Conservation (phyloP, 257 asterid genomes). For the Salvia splendens region DNA sequence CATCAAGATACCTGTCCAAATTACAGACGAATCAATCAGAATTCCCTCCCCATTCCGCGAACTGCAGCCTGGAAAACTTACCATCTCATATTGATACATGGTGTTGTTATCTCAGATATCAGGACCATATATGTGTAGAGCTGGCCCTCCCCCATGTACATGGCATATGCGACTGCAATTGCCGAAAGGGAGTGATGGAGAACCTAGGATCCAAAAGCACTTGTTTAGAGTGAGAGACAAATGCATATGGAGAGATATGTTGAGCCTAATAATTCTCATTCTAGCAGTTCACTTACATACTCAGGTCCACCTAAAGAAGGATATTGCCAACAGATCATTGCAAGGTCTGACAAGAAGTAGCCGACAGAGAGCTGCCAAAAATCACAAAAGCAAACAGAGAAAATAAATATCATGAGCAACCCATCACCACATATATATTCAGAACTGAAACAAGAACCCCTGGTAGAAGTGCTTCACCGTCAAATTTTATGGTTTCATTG, state of each 20-base stretch:
- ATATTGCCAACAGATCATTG: conserved; percentile 90
- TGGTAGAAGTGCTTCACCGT: conserved; percentile 13
- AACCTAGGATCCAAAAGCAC: conserved; percentile 63
- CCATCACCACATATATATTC: conserved; percentile 15
- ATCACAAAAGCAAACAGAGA: conserved; percentile 26
- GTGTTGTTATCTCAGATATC: conserved; percentile 92
- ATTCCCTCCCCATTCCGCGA: not conserved
- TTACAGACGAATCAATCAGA: conserved; percentile 31
- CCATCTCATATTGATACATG: conserved; percentile 95
- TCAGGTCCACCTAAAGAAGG: conserved; percentile 94
- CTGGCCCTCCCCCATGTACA: conserved; percentile 92
- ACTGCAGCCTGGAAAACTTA: conserved; percentile 35
- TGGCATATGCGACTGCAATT: conserved; percentile 85
- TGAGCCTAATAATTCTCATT: conserved; percentile 9
- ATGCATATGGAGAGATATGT: conserved; percentile 2
- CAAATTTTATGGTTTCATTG: not conserved
- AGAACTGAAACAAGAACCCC: not conserved
- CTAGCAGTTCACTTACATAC: conserved; percentile 65
- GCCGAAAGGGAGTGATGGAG: conserved; percentile 92
- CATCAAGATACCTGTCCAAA: conserved; percentile 79
- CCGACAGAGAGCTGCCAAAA: conserved; percentile 79
- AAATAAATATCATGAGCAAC: conserved; percentile 18
- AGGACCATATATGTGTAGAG: conserved; percentile 97
- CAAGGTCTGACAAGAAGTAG: conserved; percentile 87
- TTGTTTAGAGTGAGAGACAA: not conserved